phyloP scores from a whole-genome alignment of 2,329 filamentous ascomycete genomes.

The Diaporthe citri region DNA sequence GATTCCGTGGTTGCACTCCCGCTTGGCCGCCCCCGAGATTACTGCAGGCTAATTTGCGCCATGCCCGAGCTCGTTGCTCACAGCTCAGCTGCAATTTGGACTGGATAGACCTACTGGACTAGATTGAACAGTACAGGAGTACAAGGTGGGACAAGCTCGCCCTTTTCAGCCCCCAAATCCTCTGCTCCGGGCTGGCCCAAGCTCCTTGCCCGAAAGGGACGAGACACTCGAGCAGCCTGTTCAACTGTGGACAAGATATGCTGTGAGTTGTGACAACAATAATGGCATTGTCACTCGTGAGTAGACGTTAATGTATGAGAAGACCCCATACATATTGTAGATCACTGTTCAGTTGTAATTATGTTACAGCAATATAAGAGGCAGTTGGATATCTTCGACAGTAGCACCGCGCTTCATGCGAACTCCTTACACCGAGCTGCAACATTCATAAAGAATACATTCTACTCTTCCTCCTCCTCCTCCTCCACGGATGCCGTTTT shows the following conservation, averaged over 20 bases:
- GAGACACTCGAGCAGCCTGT: neutral
- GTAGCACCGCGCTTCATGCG: neutral
- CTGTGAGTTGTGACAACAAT: neutral
- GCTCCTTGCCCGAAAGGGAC: constrained; percentile 33
- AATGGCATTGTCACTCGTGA: neutral
- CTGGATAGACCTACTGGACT: neutral
- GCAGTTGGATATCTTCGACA: neutral
- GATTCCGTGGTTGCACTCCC: constrained; percentile 21
- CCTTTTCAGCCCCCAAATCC: neutral
- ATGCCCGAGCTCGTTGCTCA: neutral
- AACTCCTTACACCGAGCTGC: neutral
- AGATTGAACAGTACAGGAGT: neutral
- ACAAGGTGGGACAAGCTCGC: neutral
- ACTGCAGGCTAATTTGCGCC: neutral
- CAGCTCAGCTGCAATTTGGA: neutral
- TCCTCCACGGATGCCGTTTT: constrained; percentile 53
- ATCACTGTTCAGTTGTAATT: neutral
- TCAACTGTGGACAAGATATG: neutral
- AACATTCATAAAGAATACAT: neutral
- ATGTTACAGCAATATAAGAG: neutral
- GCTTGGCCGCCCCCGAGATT: constrained; percentile 26
- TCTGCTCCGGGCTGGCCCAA: constrained; percentile 23
- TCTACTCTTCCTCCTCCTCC: constrained; percentile 52
- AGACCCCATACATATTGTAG: neutral
- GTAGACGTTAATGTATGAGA: neutral